Base-by-base conservation (phyloP, 352 stramenopile genomes). In the Pythium dissimile region DNA sequence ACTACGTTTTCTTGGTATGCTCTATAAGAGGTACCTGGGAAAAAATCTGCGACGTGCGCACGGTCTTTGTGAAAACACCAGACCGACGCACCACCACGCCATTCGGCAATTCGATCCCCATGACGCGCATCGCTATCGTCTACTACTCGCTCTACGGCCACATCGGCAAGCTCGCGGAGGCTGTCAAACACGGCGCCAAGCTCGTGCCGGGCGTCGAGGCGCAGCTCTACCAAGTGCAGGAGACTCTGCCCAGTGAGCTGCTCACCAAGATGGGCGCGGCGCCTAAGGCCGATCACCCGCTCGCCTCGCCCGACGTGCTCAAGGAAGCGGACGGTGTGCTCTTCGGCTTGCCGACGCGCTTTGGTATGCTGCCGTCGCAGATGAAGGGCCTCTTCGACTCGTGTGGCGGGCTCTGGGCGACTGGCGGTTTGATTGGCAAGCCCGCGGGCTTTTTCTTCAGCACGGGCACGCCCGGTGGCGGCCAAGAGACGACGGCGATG, bases 311-410 rank as follows among this genome's bases (percentile, higher is more conserved):
- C 5, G 66, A 74, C 12, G 71, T 80, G 34, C 66, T 92, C 31
- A 46, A 46, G n/a, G 64, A 83, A 20, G 54, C 65, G 3, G 85
- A 95, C 59, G 85, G 80, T 26, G 69, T 94, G 48, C 47, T 94
- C 4, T 95, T 95, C 47, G 85, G 84, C 39, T 35, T 94, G 30
- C 71, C 73, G 11, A 89, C 77, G 42, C 72, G 81, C 5, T 94
- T 83, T 55, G 84, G 84, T 52, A 75, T 75, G 56, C 31, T 75
- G 18, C 59, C 67, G 13, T 67, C 83, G 18, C 85, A 95, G 67
- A 75, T 93, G 50, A 91, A 91, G 66, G 62, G 68, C 21, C 73
- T 92, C 37, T 77, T 85, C 30, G 85, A 95, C 62, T 54, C 67
- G 15, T 88, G 69, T n/a, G 84, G 82, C 15, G 39, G 62, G 16